phyloP scores from a whole-genome alignment of 495 filamentous ascomycete species.

The Beverwykella pulmonaria region DNA sequence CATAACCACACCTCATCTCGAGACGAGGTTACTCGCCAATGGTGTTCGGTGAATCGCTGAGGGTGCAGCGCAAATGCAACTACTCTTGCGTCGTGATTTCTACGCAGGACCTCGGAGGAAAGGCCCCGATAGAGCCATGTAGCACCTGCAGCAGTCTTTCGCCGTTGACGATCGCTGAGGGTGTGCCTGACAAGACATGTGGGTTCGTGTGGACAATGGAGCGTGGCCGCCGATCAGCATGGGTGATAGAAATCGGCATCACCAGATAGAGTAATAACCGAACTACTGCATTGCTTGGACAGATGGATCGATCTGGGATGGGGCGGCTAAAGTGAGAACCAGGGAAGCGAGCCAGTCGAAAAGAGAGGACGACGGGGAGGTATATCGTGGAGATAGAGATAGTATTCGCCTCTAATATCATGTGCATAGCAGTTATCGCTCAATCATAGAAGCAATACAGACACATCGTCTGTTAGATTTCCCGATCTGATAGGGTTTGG shows the following conservation, averaged over 20 bases:
- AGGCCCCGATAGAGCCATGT: slow-evolving; percentile 4
- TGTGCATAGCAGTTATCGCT: slow-evolving; percentile 1
- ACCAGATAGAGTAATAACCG: slow-evolving; percentile 29
- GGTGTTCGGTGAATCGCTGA: neutral
- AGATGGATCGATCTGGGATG: slow-evolving; percentile 23
- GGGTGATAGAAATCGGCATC: slow-evolving; percentile 18
- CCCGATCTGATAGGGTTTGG: neutral
- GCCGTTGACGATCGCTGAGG: neutral
- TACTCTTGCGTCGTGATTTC: slow-evolving; percentile 15
- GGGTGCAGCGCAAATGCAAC: neutral
- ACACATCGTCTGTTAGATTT: neutral
- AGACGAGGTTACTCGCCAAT: slow-evolving; percentile 7
- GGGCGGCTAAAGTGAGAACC: slow-evolving; percentile 20
- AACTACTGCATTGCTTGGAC: neutral
- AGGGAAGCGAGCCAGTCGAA: slow-evolving; percentile 27
- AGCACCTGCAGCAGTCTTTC: neutral
- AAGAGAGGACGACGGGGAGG: neutral
- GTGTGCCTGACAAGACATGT: slow-evolving; percentile 19
- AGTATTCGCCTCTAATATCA: neutral
- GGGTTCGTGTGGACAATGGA: slow-evolving; percentile 3
- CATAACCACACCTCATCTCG: slow-evolving; percentile 1
- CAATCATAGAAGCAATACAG: slow-evolving; percentile 8
- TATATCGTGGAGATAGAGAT: neutral
- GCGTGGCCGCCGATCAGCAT: slow-evolving; percentile 29
- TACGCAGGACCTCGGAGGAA: neutral